These are phyloP conservation scores for Aureobasidium sp. DNA, from an alignment of 2,329 filamentous ascomycete species.

Conservation along the genomic window DNA sequence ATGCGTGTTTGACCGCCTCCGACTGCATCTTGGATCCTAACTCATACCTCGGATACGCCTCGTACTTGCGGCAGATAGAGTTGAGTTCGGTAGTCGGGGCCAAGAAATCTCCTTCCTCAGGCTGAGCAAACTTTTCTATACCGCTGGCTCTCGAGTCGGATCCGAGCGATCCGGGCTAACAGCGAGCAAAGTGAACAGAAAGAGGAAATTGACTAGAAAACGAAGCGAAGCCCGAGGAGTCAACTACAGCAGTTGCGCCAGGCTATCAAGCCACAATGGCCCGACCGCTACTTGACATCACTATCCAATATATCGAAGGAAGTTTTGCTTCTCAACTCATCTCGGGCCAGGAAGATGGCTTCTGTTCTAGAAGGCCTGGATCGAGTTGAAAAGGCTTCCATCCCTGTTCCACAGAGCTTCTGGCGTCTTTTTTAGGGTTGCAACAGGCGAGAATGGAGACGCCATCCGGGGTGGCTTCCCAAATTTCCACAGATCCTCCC, in stretches of 20 bases:
- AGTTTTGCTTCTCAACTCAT: conserved; percentile 7
- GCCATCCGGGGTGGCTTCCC: neutral
- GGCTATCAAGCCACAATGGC: neutral
- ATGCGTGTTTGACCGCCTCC: conserved; percentile 3
- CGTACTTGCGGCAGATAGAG: neutral
- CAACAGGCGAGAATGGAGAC: conserved; percentile 6
- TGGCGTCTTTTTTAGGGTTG: neutral
- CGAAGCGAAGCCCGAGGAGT: neutral
- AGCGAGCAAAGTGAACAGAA: neutral
- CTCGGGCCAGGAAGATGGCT: neutral
- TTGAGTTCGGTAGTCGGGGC: neutral
- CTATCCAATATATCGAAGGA: conserved; percentile 7
- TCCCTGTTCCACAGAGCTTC: conserved; percentile 7
- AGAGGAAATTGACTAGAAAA: conserved; percentile 13
- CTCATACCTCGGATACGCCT: neutral
- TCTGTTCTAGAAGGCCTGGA: neutral
- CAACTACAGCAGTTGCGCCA: neutral
- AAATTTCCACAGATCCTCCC: conserved; percentile 1
- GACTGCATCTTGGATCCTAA: neutral
- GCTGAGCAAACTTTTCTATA: neutral
- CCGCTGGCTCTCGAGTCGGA: neutral
- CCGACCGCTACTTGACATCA: conserved; percentile 7
- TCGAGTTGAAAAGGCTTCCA: neutral
- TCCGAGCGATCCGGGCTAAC: neutral
- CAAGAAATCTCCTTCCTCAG: neutral